Evolutionary conservation across 768 basidiomycete species (phyloP).

Genomic region (Hydnomerulius pinastri): DNA sequence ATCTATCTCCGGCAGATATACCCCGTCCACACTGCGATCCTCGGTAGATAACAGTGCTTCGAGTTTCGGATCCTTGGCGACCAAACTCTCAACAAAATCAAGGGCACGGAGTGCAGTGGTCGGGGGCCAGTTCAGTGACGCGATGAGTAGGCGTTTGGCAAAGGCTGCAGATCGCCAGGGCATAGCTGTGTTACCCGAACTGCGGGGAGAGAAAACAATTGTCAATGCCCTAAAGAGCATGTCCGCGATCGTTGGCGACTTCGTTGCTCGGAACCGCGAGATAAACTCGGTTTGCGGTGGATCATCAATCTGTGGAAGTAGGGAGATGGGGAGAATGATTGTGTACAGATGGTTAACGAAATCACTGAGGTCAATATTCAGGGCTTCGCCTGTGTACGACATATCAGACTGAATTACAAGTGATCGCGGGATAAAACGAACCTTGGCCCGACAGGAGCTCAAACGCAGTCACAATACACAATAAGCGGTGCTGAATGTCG

Average conservation of each 20-base stretch:
- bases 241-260: constrained; percentile 49
- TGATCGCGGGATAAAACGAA: constrained; percentile 25
- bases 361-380: constrained; percentile 92
- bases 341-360: constrained; percentile 85
- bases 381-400: constrained; percentile 75
- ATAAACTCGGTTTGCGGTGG: constrained; percentile 34
- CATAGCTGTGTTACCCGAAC: constrained; percentile 53
- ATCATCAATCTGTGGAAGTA: constrained; percentile 65
- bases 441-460: constrained; percentile 97
- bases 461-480: constrained; percentile 95
- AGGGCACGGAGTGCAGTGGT: constrained; percentile 63
- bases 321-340: constrained; percentile 73
- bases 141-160: constrained; percentile 85
- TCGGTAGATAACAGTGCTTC: constrained; percentile 86
- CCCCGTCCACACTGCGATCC: constrained; percentile 81
- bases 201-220: constrained; percentile 78
- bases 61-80: constrained; percentile 77
- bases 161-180: constrained; percentile 87
- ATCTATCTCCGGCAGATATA: constrained; percentile 83
- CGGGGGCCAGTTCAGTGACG: constrained; percentile 81
- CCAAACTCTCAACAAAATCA: constrained; percentile 69
- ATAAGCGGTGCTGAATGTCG: constrained; percentile 60
- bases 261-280: constrained; percentile 27
- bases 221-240: constrained; percentile 86
- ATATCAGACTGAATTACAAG: constrained; percentile 10